Evolutionary conservation across 305 asterid genomes (phyloP), one percentile per base, ranked within the genome.

Genomic region (Fraxinus albicans): DNA sequence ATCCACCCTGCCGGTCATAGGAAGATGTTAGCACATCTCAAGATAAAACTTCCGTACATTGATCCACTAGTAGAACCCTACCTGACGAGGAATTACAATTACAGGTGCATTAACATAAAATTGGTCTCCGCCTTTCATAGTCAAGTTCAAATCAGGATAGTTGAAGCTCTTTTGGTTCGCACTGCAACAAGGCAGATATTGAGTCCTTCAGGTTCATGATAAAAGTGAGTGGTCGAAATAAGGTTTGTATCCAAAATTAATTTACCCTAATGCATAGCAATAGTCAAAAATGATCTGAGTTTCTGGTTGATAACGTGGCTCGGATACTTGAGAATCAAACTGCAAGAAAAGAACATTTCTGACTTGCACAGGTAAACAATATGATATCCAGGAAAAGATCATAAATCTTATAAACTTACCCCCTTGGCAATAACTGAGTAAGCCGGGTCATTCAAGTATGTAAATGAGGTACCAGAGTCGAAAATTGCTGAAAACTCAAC

Each of bases 391-490:
- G 13, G 27, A 23, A 35, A 73, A 74, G 73, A 75, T 17, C 23
- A 36, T 58, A 8, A 63, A 27, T 4, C 21, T 21, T 44, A 73
- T 15, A 25, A 63, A 79, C 99, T 91, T 90, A 96, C 99, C 38
- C 86, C 84, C 50, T 90, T 85, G 23, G 87, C 85, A 73, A 96
- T 88, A 80, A 86, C 82, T 4, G 96, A 83, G 89, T 91, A 94
- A 76, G 97, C 94, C 9, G 99, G 98, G 72, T 93, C 93, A 36
- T 89, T 92, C 90, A 97, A 82, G 86, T 93, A 95, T 8, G 98
- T 91, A 78, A 94, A 97, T 21, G 99, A 97, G 73, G 98, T 95
- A 80, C 98, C 98, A 5, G 98, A 89, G 91, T 95, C 99, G 17
- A 97, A 94, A 58, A 95, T 85, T 67, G 92, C 65, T 17, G 65